Conservation (phyloP, 495 filamentous ascomycete genomes). For the Penicillium odoratum region DNA sequence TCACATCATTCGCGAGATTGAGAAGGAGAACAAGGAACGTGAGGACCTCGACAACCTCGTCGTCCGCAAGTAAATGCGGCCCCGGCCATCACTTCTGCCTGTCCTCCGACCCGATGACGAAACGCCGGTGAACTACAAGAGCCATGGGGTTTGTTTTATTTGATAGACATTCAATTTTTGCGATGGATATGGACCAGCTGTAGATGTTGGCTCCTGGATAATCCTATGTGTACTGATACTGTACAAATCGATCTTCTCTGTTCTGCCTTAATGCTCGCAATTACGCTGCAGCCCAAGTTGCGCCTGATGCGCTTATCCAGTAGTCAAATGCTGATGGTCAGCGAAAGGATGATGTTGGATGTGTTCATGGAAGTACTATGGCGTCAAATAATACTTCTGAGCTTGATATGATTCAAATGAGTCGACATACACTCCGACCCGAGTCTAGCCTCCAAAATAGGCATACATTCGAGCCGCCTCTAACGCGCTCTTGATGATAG, state of each 20-base stretch:
- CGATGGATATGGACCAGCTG: slow-evolving; percentile 24
- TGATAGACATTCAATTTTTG: slow-evolving; percentile 30
- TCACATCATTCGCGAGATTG: slow-evolving; percentile 79
- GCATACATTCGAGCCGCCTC: too few relatives aligned
- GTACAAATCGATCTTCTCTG: slow-evolving; percentile 50
- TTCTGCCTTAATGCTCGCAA: slow-evolving; percentile 15
- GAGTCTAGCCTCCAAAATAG: too few relatives aligned
- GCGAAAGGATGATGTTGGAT: background rate
- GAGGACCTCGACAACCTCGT: slow-evolving; percentile 79
- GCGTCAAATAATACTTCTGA: too few relatives aligned
- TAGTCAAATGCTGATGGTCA: background rate
- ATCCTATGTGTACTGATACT: slow-evolving; percentile 48
- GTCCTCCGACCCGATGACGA: slow-evolving; percentile 20
- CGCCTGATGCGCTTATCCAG: background rate
- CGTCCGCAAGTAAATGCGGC: slow-evolving; percentile 51
- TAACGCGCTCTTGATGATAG: too few relatives aligned
- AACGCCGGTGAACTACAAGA: slow-evolving; percentile 20
- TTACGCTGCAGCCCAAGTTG: background rate
- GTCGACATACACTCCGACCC: too few relatives aligned
- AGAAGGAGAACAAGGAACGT: slow-evolving; percentile 79
- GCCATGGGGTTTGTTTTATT: slow-evolving; percentile 28
- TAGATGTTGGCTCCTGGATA: slow-evolving; percentile 21
- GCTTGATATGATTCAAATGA: too few relatives aligned
- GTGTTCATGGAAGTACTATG: background rate
- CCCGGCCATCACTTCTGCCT: slow-evolving; percentile 9